phyloP scores from a whole-genome alignment of 495 filamentous ascomycete genomes.

The Annulohypoxylon maeteangense region DNA sequence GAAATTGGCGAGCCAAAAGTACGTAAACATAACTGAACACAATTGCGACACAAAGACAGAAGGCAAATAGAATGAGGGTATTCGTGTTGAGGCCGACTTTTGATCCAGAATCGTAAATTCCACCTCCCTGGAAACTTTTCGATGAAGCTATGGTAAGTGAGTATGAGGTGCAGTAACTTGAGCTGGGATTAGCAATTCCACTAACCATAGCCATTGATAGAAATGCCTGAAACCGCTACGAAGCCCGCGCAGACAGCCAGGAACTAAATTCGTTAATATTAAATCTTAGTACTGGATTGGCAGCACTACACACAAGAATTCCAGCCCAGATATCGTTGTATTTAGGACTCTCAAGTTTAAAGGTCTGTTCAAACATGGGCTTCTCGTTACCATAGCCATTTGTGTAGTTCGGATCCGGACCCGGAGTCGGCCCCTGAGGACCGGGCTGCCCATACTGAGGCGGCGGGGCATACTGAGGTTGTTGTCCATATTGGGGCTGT shows the following conservation, averaged over 20 bases:
- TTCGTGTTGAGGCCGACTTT: slow-evolving; percentile 80
- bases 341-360: slow-evolving; percentile 83
- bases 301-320: slow-evolving; percentile 65
- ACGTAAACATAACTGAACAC: slow-evolving; percentile 82
- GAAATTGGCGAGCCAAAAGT: slow-evolving; percentile 78
- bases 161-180: not conserved
- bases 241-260: slow-evolving; percentile 79
- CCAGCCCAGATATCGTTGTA: slow-evolving; percentile 91
- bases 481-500: slow-evolving; percentile 18
- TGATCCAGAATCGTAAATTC: slow-evolving; percentile 76
- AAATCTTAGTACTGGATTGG: not conserved
- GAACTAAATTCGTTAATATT: slow-evolving; percentile 59
- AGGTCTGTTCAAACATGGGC: slow-evolving; percentile 78
- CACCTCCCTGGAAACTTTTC: slow-evolving; percentile 74
- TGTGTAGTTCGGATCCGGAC: slow-evolving; percentile 25
- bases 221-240: slow-evolving; percentile 77
- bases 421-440: slow-evolving; percentile 31
- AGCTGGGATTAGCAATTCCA: not conserved
- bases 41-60: slow-evolving; percentile 76
- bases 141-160: slow-evolving; percentile 52
- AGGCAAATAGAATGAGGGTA: slow-evolving; percentile 84
- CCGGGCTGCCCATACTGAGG: slow-evolving; percentile 23
- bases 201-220: slow-evolving; percentile 77
- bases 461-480: slow-evolving; percentile 26
- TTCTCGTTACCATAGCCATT: slow-evolving; percentile 53